phyloP scores from a whole-genome alignment of 140 eudicot genomes.

The Senecio squalidus region DNA sequence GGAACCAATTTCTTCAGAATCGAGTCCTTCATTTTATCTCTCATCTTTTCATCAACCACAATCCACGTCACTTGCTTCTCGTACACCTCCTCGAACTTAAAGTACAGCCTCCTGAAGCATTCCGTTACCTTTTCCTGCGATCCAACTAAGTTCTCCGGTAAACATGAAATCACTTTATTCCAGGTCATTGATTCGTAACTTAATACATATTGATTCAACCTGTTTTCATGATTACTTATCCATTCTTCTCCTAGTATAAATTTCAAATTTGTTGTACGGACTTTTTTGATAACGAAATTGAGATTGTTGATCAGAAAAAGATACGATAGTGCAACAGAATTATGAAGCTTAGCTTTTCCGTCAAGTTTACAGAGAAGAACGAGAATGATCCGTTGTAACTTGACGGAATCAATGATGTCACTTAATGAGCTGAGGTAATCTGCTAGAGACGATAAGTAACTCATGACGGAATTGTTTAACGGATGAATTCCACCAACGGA shows the following conservation, averaged over 20 bases:
- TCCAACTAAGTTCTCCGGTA: constrained; percentile 26
- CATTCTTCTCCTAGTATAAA: constrained; percentile 45
- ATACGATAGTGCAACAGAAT: constrained; percentile 35
- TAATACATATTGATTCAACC: constrained; percentile 35
- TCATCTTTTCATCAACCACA: constrained; percentile 35
- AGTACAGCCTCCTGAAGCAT: constrained; percentile 26
- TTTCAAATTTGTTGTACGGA: constrained; percentile 30
- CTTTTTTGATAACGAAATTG: constrained; percentile 40
- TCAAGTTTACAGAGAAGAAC: constrained; percentile 59
- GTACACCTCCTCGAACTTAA: constrained; percentile 32
- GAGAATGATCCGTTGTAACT: constrained; percentile 40
- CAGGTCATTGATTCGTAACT: constrained; percentile 46
- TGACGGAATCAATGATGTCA: constrained; percentile 28
- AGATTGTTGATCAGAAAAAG: constrained; percentile 57
- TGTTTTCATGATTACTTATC: constrained; percentile 37
- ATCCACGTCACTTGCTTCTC: constrained; percentile 31
- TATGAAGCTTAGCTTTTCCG: constrained; percentile 41
- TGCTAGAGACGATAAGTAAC: constrained; percentile 30
- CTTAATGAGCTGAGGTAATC: constrained; percentile 26
- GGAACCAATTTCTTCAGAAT: constrained; percentile 38
- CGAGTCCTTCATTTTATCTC: constrained; percentile 38
- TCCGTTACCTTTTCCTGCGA: constrained; percentile 28
- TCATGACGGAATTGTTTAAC: constrained; percentile 35
- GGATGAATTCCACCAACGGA: constrained; percentile 56
- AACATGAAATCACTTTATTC: constrained; percentile 33